Conservation (phyloP, 2,329 filamentous ascomycete species). For the Colletotrichum sidae region DNA sequence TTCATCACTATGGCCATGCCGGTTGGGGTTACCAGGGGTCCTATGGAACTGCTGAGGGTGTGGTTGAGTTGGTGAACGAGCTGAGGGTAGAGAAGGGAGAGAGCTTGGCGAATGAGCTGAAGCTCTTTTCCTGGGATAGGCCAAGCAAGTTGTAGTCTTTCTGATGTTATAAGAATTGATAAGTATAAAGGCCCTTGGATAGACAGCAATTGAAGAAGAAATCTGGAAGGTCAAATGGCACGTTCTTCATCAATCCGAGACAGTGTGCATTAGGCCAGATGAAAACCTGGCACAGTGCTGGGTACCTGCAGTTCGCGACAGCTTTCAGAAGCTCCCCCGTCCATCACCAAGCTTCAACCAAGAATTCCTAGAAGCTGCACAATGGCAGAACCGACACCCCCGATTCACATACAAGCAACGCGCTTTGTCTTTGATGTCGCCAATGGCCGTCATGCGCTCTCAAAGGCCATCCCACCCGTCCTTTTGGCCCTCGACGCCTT, state of each 20-base stretch:
- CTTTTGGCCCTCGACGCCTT: slow-evolving; percentile 77
- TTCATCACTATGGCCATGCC: slow-evolving; percentile 85
- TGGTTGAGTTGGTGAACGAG: slow-evolving; percentile 74
- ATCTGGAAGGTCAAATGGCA: not conserved
- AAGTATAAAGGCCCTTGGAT: not conserved
- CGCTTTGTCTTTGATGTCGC: slow-evolving; percentile 55
- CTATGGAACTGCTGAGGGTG: slow-evolving; percentile 77
- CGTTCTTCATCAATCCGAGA: not conserved
- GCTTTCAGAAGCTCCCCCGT: slow-evolving; percentile 35
- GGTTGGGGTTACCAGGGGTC: slow-evolving; percentile 80
- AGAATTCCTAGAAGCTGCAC: slow-evolving; percentile 16
- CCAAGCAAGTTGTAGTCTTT: slow-evolving; percentile 22
- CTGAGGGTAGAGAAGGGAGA: slow-evolving; percentile 54
- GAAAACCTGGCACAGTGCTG: slow-evolving; percentile 8
- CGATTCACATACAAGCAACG: slow-evolving; percentile 26
- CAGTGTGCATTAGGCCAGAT: not conserved
- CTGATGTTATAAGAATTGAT: not conserved
- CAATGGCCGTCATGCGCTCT: slow-evolving; percentile 61
- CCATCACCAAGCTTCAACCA: slow-evolving; percentile 21
- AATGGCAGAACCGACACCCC: slow-evolving; percentile 35
- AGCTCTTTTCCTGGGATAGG: slow-evolving; percentile 44
- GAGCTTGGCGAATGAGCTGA: slow-evolving; percentile 43
- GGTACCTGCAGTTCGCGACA: slow-evolving; percentile 30
- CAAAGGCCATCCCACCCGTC: slow-evolving; percentile 64
- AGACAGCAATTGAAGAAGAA: not conserved